Percentiles rank a stretch among this genome's conserved stretches.
Evolutionary conservation across 352 stramenopile species (phyloP).

Genomic region (Pythium chondricola): DNA sequence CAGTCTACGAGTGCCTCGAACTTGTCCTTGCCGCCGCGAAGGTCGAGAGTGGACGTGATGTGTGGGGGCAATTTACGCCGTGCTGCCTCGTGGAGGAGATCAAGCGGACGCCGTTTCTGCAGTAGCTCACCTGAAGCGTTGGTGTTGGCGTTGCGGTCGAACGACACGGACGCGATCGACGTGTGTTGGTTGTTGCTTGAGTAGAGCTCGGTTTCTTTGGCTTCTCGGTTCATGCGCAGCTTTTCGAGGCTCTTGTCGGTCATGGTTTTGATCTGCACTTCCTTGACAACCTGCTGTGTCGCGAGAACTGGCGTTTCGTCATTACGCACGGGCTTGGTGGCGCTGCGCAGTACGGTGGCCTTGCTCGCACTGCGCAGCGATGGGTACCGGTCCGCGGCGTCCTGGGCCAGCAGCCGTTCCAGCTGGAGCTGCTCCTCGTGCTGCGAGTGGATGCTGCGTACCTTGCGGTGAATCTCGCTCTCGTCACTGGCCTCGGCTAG

Average conservation of each 20-base stretch:
- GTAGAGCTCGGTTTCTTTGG: conserved; percentile 39
- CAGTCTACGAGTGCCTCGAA: conserved; percentile 67
- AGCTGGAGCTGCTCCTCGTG: conserved; percentile 80
- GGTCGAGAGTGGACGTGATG: conserved; percentile 23
- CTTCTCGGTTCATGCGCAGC: conserved; percentile 65
- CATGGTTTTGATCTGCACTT: conserved; percentile 89
- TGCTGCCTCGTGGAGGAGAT: conserved; percentile 59
- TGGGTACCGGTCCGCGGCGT: conserved; percentile 52
- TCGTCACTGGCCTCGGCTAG: conserved; percentile 71
- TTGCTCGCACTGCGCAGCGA: conserved; percentile 58
- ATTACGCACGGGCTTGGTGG: conserved; percentile 63
- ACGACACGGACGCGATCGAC: conserved; percentile 22
- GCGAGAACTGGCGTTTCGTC: conserved; percentile 50
- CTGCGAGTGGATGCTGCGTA: conserved; percentile 52
- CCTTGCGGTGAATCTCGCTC: conserved; percentile 52
- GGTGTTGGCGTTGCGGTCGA: conserved; percentile 19
- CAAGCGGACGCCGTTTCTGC: conserved; percentile 46
- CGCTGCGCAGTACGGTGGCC: conserved; percentile 47
- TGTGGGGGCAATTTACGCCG: conserved; percentile 26
- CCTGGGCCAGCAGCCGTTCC: conserved; percentile 52
- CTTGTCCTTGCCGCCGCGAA: conserved; percentile 40
- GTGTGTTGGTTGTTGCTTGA: not conserved
- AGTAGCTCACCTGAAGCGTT: conserved; percentile 27
- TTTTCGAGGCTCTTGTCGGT: conserved; percentile 83
- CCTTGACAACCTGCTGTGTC: conserved; percentile 76